phyloP scores from a whole-genome alignment of 192 early-diverging fungal genomes.

The Paraglomus occultum region DNA sequence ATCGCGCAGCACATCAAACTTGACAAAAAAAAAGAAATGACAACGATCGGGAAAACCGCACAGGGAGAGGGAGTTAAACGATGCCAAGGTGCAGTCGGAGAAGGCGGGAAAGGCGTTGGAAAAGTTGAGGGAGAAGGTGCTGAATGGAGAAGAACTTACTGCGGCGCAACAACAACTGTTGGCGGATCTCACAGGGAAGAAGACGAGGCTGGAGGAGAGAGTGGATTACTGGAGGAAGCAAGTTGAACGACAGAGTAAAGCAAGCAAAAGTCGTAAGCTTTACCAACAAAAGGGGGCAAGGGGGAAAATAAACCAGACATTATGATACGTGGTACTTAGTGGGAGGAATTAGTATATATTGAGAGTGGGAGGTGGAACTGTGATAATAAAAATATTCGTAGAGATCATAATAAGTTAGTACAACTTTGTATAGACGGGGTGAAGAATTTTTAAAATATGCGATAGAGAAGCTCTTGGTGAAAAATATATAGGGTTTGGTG shows the following conservation, averaged over 20 bases:
- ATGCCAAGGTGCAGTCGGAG: no score
- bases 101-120: no score
- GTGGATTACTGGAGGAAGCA: no score
- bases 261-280: conserved; percentile 11
- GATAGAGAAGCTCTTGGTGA: neutral
- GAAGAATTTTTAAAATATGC: neutral
- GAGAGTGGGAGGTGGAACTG: conserved; percentile 10
- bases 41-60: no score
- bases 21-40: no score
- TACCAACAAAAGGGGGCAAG: neutral
- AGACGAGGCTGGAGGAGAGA: no score
- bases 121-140: no score
- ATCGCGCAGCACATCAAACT: no score
- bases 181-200: no score
- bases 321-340: neutral
- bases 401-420: conserved; percentile 21
- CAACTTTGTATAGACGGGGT: neutral
- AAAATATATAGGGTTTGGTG: conserved; percentile 15
- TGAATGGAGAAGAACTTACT: no score
- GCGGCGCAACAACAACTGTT: no score
- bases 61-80: no score
- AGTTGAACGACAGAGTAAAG: conserved; percentile 10
- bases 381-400: neutral
- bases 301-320: conserved; percentile 15
- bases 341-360: neutral